A percentile compares a stretch with the other conserved stretches of the same genome.
Conservation (phyloP, 306 rosid species). For the Betula pendula region DNA sequence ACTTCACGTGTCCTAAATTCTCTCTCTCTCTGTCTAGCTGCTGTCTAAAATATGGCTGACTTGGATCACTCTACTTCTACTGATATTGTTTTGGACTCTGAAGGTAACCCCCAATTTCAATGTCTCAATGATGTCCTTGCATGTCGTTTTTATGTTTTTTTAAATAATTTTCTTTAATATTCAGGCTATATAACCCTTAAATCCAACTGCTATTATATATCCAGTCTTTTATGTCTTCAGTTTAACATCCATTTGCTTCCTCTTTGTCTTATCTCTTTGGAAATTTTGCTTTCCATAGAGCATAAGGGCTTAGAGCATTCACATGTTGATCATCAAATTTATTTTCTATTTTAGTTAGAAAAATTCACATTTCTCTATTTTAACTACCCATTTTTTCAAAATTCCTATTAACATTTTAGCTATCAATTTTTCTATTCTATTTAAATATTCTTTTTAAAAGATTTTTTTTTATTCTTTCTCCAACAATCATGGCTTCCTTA, state of each 20-base stretch:
- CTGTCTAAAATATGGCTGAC: slow-evolving; percentile 6
- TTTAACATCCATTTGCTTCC: neutral
- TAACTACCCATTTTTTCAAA: too few species aligned
- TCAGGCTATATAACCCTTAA: neutral
- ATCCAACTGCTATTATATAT: neutral
- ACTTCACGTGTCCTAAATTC: neutral
- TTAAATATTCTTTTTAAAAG: too few species aligned
- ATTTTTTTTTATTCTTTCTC: too few species aligned
- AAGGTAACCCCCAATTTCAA: neutral
- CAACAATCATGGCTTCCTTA: too few species aligned
- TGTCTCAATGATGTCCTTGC: neutral
- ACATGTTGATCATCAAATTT: too few species aligned
- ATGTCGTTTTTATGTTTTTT: neutral
- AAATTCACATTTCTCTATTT: too few species aligned
- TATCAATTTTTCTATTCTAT: too few species aligned
- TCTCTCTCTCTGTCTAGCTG: neutral
- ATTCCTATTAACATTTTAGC: too few species aligned
- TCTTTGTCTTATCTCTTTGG: neutral
- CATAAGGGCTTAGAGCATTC: too few species aligned
- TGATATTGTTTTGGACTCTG: neutral
- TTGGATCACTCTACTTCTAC: neutral
- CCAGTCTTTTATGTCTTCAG: neutral
- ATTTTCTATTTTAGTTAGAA: too few species aligned
- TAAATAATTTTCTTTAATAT: neutral
- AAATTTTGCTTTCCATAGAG: neutral